A percentile compares a stretch with the other conserved stretches of the same genome.
phyloP scores from a whole-genome alignment of 257 asterid genomes.

The Solanum chiquidenum region DNA sequence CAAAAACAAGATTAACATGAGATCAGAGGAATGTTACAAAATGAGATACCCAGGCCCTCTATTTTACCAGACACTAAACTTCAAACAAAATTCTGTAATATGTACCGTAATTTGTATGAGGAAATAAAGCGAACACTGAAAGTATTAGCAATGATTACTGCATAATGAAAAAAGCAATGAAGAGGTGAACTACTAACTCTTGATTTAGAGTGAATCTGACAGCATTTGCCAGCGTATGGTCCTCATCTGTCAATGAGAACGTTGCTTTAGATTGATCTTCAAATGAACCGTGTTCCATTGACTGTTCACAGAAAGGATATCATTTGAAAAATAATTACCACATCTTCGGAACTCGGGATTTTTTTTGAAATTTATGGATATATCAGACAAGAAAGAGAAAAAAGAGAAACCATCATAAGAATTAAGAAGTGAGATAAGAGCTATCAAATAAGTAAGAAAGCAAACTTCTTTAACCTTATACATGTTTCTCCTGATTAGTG shows the following conservation, averaged over 20 bases:
- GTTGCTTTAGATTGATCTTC: conserved; percentile 64
- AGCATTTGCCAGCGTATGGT: conserved; percentile 76
- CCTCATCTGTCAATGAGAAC: conserved; percentile 67
- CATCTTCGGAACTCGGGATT: not conserved
- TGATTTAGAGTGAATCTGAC: conserved; percentile 64
- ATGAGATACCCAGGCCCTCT: not conserved
- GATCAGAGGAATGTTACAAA: not conserved
- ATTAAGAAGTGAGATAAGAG: no score
- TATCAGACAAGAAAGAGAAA: no score
- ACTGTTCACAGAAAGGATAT: not conserved
- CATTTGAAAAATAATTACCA: not conserved
- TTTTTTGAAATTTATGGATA: not conserved
- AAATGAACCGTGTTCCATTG: conserved; percentile 28
- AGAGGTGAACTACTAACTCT: conserved; percentile 44
- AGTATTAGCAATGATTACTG: not conserved
- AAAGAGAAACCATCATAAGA: no score
- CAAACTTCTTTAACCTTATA: no score
- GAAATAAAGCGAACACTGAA: not conserved
- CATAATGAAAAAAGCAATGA: not conserved
- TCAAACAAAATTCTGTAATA: not conserved
- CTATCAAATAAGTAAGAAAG: no score
- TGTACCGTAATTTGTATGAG: not conserved
- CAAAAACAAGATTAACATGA: not conserved
- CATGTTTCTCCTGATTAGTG: no score
- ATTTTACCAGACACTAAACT: not conserved